Conservation (phyloP, 805 yeast species). For the Jamesozyma piceae region DNA sequence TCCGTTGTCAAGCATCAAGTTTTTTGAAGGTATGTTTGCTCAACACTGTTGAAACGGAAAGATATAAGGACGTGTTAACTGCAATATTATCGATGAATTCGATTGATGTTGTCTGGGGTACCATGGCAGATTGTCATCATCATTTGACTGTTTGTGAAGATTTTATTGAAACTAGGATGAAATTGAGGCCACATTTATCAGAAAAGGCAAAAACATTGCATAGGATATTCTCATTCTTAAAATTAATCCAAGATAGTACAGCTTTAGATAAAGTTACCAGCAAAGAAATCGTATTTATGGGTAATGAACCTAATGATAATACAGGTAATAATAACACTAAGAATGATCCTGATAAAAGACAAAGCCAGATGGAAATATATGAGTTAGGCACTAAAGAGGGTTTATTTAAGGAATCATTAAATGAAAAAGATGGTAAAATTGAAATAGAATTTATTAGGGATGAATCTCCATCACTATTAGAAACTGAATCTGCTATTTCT, state of each 20-base stretch:
- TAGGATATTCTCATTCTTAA: slow-evolving; percentile 65
- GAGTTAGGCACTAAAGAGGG: slow-evolving; percentile 39
- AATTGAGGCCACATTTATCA: slow-evolving; percentile 53
- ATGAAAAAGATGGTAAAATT: slow-evolving; percentile 40
- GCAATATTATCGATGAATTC: slow-evolving; percentile 82
- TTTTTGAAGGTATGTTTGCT: slow-evolving; percentile 53
- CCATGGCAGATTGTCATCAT: slow-evolving; percentile 74
- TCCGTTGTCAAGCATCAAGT: slow-evolving; percentile 64
- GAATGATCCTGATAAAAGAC: neutral
- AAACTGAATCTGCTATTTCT: neutral
- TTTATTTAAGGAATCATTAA: slow-evolving; percentile 26
- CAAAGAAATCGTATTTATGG: slow-evolving; percentile 7
- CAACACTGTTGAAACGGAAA: slow-evolving; percentile 45
- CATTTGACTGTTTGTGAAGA: slow-evolving; percentile 70
- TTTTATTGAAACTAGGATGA: slow-evolving; percentile 62
- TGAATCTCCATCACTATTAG: neutral
- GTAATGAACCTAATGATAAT: neutral
- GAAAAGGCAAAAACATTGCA: slow-evolving; percentile 71
- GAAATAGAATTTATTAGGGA: slow-evolving; percentile 34
- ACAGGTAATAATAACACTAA: neutral
- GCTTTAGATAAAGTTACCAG: slow-evolving; percentile 24
- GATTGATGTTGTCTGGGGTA: slow-evolving; percentile 84
- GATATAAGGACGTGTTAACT: slow-evolving; percentile 74
- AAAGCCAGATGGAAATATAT: neutral
- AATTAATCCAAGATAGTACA: slow-evolving; percentile 70